Evolutionary conservation across 495 filamentous ascomycete species (phyloP).

Genomic region (Sporormia fimetaria): DNA sequence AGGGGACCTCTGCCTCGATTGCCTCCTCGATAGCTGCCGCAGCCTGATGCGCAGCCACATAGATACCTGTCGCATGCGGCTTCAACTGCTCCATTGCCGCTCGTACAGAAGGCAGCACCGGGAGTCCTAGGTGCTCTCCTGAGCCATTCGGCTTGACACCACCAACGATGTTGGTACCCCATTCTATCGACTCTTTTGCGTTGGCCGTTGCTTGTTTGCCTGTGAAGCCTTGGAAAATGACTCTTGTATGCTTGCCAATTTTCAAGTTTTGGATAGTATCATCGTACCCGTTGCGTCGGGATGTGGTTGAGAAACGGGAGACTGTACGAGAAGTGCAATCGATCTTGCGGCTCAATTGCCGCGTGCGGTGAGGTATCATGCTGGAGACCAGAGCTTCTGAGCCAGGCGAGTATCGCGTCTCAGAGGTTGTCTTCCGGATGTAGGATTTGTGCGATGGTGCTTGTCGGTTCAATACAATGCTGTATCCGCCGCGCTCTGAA

Average conservation of each 20-base stretch:
- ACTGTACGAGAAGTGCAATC: neutral
- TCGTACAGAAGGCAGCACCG: constrained; percentile 62
- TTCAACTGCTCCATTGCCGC: constrained; percentile 62
- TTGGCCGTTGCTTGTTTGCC: constrained; percentile 68
- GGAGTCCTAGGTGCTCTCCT: constrained; percentile 69
- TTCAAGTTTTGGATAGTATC: constrained; percentile 66
- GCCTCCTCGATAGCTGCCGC: constrained; percentile 74
- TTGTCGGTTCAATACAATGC: too few species aligned
- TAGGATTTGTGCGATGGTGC: too few species aligned
- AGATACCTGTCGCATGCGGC: constrained; percentile 78
- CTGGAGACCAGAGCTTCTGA: neutral
- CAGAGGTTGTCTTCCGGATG: neutral
- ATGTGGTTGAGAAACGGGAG: constrained; percentile 37
- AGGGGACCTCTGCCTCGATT: constrained; percentile 75
- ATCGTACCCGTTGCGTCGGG: constrained; percentile 36
- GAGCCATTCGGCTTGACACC: constrained; percentile 70
- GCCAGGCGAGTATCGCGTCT: neutral
- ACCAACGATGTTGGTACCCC: constrained; percentile 80
- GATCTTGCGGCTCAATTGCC: constrained; percentile 5
- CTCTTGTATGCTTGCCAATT: constrained; percentile 65
- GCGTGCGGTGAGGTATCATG: constrained; percentile 11
- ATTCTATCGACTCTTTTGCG: constrained; percentile 69
- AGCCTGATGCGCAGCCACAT: constrained; percentile 71
- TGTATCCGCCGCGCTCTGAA: too few species aligned
- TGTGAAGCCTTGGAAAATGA: constrained; percentile 86